phyloP scores from a whole-genome alignment of 805 yeast species.

The Trichomonascus vanleenenianus region DNA sequence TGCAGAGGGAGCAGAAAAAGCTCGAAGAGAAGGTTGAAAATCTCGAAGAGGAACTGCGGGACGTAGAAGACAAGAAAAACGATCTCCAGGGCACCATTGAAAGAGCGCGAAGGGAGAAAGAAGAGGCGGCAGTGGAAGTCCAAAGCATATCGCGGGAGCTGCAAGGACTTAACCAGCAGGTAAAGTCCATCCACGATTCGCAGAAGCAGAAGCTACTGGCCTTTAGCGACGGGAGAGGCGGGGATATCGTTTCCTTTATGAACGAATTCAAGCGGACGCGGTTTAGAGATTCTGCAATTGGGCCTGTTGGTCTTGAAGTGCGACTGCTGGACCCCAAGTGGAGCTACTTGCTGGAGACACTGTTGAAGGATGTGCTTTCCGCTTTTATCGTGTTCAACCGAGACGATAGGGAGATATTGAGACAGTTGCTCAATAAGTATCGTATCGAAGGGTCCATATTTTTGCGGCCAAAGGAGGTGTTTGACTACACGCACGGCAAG shows the following conservation, averaged over 20 bases:
- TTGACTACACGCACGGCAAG: slow-evolving; percentile 41
- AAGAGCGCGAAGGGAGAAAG: background rate
- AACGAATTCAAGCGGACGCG: slow-evolving; percentile 30
- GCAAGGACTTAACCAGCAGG: background rate
- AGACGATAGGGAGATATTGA: slow-evolving; percentile 42
- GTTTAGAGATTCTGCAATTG: slow-evolving; percentile 53
- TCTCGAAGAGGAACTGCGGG: slow-evolving; percentile 3
- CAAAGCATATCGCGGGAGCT: slow-evolving; percentile 1
- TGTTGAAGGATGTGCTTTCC: slow-evolving; percentile 42
- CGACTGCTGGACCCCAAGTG: slow-evolving; percentile 51
- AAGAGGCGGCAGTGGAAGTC: background rate
- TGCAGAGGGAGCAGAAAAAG: background rate
- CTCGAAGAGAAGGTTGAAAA: slow-evolving; percentile 22
- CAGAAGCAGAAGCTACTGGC: background rate
- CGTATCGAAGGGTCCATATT: slow-evolving; percentile 31
- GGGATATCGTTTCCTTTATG: background rate
- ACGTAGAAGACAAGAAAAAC: background rate
- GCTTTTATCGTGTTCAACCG: slow-evolving; percentile 62
- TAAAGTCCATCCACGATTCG: background rate
- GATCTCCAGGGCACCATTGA: background rate
- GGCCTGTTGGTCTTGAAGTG: slow-evolving; percentile 69
- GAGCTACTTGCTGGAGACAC: slow-evolving; percentile 52
- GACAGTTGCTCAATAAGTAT: slow-evolving; percentile 11
- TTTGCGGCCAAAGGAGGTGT: slow-evolving; percentile 48
- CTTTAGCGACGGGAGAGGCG: background rate